Base-by-base conservation (phyloP, 2,329 filamentous ascomycete species). In the Trichoderma koningiopsis region DNA sequence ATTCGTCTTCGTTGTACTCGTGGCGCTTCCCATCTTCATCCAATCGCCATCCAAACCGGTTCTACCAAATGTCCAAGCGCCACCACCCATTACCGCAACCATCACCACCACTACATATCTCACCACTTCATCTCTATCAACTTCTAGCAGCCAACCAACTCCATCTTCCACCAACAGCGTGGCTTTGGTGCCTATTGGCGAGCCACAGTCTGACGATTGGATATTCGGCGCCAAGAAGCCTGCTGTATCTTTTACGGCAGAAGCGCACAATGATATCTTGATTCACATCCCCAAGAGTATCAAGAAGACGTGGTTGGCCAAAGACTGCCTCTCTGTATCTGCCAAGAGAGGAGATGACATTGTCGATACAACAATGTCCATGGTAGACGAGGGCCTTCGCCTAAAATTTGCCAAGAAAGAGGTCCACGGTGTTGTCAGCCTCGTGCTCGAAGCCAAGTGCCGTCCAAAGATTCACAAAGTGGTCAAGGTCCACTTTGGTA, bases 381-480 rank as follows among this genome's bases (percentile, higher is more conserved):
- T 81, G 16, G 80, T 83, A 7, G 80, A 85, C 13, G 82, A 87
- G 33, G 86, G 86, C 4, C 82, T 88, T 49, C 73, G 87, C 22
- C 81, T 88, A 29, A 82, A 85, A 70, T 81, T 90, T 33, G 80
- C 83, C 4, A 80, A 79, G 33, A 82, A 83, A 31, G 87, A 91
- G 70, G 86, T 87, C 6, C 79, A 87, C 70, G 89, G 88, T 37
- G 76, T 87, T 47, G 77, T 91, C 62, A 86, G 86, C 65, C 81
- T 91, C 56, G 84, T 85, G 2, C 83, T 91, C 43, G 81, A 85
- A 67, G 88, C 88, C 0, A 87, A 83, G 16, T 86, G 83, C 68
- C 86, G 85, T 71, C 89, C 89, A 29, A 86, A 84, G 76, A 82
- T 90, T 71, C 87, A 87, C 73, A 87, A 90, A 78, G 85, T 85